Percentiles rank a stretch among this genome's conserved stretches.
phyloP scores from a whole-genome alignment of 2,329 filamentous ascomycete species.

The Setomelanomma holmii region DNA sequence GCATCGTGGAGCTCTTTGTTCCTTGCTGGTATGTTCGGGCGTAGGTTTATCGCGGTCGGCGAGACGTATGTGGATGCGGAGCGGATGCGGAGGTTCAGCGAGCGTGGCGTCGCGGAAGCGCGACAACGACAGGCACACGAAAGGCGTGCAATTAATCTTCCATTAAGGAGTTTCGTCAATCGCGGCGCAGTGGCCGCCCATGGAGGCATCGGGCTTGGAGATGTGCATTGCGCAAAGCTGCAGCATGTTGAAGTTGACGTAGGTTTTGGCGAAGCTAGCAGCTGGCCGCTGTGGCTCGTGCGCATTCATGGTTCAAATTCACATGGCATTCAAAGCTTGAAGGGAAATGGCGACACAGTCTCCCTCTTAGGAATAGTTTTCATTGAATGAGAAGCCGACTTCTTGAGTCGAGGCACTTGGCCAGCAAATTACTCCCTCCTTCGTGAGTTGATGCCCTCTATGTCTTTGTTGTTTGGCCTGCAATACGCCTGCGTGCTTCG shows the following conservation, averaged over 20 bases:
- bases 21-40: slow-evolving; percentile 59
- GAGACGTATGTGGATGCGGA: slow-evolving; percentile 56
- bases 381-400: slow-evolving; percentile 34
- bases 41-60: slow-evolving; percentile 61
- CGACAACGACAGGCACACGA: slow-evolving; percentile 32
- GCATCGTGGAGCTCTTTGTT: slow-evolving; percentile 65
- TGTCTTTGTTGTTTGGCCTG: slow-evolving; percentile 29
- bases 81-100: slow-evolving; percentile 31
- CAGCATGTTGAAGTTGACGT: slow-evolving; percentile 30
- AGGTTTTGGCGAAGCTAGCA: slow-evolving; percentile 30
- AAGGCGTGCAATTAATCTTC: slow-evolving; percentile 35
- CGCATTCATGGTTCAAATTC: background rate
- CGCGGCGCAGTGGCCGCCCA: slow-evolving; percentile 48
- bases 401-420: slow-evolving; percentile 23
- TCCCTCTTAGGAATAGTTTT: slow-evolving; percentile 18
- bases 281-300: slow-evolving; percentile 31
- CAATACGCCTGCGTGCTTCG: slow-evolving; percentile 39
- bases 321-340: no score
- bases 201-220: slow-evolving; percentile 51
- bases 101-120: slow-evolving; percentile 27
- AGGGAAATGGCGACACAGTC: background rate
- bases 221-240: slow-evolving; percentile 31
- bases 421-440: slow-evolving; percentile 40
- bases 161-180: slow-evolving; percentile 32
- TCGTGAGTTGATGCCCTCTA: slow-evolving; percentile 37